Conservation (phyloP, 495 filamentous ascomycete genomes). For the Oleoguttula mirabilis region DNA sequence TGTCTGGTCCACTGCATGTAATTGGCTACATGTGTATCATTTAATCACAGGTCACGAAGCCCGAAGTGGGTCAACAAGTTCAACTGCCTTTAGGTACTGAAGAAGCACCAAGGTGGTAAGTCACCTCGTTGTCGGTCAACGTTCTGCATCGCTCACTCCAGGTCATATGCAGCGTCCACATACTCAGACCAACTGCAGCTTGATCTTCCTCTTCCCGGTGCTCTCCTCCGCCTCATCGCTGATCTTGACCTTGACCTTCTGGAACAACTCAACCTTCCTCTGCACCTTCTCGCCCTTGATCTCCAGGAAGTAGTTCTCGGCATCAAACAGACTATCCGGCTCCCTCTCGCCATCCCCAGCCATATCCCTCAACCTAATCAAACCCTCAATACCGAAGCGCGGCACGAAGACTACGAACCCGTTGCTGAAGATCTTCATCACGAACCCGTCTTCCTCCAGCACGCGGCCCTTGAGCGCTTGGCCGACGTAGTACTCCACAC, state of each 20-base stretch:
- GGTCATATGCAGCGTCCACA: too few species aligned
- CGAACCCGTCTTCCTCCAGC: constrained; percentile 76
- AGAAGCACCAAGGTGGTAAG: too few species aligned
- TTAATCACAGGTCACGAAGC: too few species aligned
- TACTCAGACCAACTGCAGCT: constrained; percentile 52
- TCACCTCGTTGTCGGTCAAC: too few species aligned
- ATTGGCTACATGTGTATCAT: too few species aligned
- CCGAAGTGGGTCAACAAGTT: too few species aligned
- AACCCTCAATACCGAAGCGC: constrained; percentile 83
- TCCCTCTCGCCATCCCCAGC: constrained; percentile 43
- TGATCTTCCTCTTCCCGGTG: constrained; percentile 84
- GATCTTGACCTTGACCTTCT: constrained; percentile 76
- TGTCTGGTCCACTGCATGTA: too few species aligned
- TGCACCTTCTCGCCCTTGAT: constrained; percentile 44
- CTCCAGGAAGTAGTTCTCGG: constrained; percentile 64
- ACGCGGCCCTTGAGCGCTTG: constrained; percentile 82
- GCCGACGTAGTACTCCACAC: constrained; percentile 93
- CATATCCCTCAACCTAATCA: constrained; percentile 76
- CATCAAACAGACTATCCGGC: constrained; percentile 64
- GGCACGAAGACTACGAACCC: constrained; percentile 94
- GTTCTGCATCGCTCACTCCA: too few species aligned
- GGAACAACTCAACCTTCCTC: constrained; percentile 62
- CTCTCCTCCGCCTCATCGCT: constrained; percentile 84
- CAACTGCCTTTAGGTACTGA: too few species aligned
- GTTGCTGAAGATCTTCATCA: constrained; percentile 95